Base-by-base conservation (phyloP, 345 rosid species). In the Nephelium lappaceum region DNA sequence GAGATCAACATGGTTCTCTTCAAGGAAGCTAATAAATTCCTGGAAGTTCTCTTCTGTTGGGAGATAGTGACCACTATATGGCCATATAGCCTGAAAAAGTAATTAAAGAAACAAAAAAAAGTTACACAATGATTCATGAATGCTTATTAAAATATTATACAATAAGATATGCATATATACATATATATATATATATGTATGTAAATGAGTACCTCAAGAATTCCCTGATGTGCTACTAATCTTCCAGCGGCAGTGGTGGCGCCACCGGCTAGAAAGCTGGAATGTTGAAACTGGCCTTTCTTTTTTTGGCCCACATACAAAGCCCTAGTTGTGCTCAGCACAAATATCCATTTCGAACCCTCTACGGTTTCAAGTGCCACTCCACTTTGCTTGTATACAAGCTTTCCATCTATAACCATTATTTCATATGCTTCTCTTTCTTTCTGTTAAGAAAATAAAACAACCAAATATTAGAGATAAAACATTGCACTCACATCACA, bases 61-160 rank as follows among this genome's bases (percentile, higher is more conserved):
- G 71, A 66, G 98, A 80, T 96, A 96, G 81, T 96, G 99, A 65
- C 99, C 99, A 64, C 99, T 96, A 71, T 96, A 94, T 0, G 98
- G 97, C 99, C 98, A 96, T 45, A 94, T 84, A 36, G 98, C 98
- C 96, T 92, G 72, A 55, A 87, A 80, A 31, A 9, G 4, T 47
- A 66, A n/a, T n/a, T n/a, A n/a, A 3, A 81, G 14, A 5, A 3
- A 31, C 36, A 11, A 51, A 51, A 19, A 65, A 55, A 27, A 39
- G 0, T 8, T 3, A 24, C 19, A 11, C 11, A 10, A 10, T 43
- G 36, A 21, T 67, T 47, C 8, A 57, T 39, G 69, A 14, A 49
- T 49, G 58, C 2, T 15, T 51, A 14, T 49, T 3, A 2, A 14
- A 11, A 10, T 14, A 2, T 31, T 31, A 31, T 31, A 31, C 36